Evolutionary conservation across 2,329 filamentous ascomycete genomes (phyloP), one percentile per base, ranked within the genome.

Genomic region (Pezicula radicicola): DNA sequence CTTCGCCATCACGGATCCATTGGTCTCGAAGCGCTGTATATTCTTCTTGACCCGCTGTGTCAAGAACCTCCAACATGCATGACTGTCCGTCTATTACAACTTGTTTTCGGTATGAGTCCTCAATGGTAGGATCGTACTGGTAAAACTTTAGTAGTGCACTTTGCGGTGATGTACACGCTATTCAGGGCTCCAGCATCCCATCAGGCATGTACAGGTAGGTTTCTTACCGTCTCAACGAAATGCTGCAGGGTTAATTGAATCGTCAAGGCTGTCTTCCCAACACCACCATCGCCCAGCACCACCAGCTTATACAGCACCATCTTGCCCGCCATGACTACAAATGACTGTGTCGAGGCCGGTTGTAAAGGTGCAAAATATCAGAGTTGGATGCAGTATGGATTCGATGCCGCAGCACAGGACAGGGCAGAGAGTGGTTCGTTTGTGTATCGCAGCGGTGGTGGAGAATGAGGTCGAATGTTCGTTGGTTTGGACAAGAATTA

Each of bases 221-320:
- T 12, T 50, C 82, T 73, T 74, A 86, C 83, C 56, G 91, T 97
- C 76, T 97, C 93, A 66, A 97, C 92, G 70, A 99, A 99, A 74
- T 99, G 94, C 73, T 97, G 95, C 67, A 97, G 76, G 72, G 94
- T 97, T 65, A 99, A 80, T 85, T 99, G 91, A 68, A 96, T 96
- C 53, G 91, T 96, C 68, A 96, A 78, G 66, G 91, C 91, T 48
- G 91, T 96, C 75, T 96, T 96, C 63, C 91, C 91, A 56, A 96
- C 91, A 73, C 91, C 91, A 75, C 91, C 91, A 70, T 96, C 91
- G 64, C 91, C 92, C 59, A 96, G 78, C 75, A 96, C 91, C 83
- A 96, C 91, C 80, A 96, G 75, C 76, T 96, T 96, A 79, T 96
- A 95, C 71, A 96, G 76, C 68, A 91, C 92, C 91, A 95, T 95